Percentiles rank a stretch among this genome's conserved stretches.
Conservation (phyloP, 345 rosid genomes). For the Salix caprea region DNA sequence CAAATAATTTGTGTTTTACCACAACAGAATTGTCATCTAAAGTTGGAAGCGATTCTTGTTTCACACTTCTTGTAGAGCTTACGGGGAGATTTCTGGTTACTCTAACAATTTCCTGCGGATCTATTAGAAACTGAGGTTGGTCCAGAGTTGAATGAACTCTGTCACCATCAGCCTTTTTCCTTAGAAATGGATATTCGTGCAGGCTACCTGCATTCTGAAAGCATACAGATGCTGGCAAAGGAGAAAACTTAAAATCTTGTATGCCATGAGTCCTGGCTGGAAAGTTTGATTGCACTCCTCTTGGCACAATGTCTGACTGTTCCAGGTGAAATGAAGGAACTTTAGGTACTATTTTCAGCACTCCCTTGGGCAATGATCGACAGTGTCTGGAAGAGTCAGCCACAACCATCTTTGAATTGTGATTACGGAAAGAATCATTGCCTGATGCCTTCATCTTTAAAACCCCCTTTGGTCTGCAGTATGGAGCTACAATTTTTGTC, state of each 20-base stretch:
- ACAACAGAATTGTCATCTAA: constrained; percentile 23
- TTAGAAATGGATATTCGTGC: constrained; percentile 22
- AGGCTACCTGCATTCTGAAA: constrained; percentile 24
- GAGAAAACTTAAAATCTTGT: constrained; percentile 20
- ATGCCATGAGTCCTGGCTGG: constrained; percentile 24
- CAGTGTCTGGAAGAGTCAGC: constrained; percentile 15
- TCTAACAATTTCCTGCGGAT: constrained; percentile 31
- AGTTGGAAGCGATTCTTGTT: constrained; percentile 19
- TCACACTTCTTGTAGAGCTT: constrained; percentile 23
- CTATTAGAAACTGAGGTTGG: constrained; percentile 35
- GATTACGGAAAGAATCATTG: constrained; percentile 24
- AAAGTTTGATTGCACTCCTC: constrained; percentile 21
- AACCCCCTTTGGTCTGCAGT: constrained; percentile 36
- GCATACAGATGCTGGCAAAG: constrained; percentile 26
- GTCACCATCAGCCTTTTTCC: constrained; percentile 27
- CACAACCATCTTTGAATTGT: constrained; percentile 22
- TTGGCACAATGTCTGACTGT: constrained; percentile 26
- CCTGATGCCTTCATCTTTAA: constrained; percentile 37
- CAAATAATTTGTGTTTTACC: constrained; percentile 23
- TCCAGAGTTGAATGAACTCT: constrained; percentile 17
- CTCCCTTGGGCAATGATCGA: constrained; percentile 48
- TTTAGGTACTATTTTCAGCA: constrained; percentile 52
- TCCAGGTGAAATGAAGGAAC: constrained; percentile 26
- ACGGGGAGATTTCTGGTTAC: constrained; percentile 22
- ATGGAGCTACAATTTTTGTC: constrained; percentile 21